phyloP scores from a whole-genome alignment of 192 early-diverging fungal species.

The Linnemannia elongata region DNA sequence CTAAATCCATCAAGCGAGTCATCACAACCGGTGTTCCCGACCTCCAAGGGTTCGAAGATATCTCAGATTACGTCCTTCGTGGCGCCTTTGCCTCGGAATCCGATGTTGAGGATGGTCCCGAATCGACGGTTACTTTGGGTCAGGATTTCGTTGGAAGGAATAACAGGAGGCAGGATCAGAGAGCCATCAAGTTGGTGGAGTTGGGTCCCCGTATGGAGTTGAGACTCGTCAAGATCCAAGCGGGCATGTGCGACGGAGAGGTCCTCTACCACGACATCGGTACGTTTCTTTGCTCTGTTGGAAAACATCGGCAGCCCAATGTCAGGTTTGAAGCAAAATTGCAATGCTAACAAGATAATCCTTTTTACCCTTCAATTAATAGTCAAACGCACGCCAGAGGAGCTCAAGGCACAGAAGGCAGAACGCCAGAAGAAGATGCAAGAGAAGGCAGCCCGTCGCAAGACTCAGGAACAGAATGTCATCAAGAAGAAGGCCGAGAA shows the following conservation, averaged over 20 bases:
- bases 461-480: slow-evolving; percentile 89
- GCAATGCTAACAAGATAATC: neutral
- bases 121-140: slow-evolving; percentile 85
- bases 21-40: slow-evolving; percentile 84
- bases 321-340: no score
- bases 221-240: slow-evolving; percentile 88
- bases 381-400: slow-evolving; percentile 80
- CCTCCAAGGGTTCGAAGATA: slow-evolving; percentile 85
- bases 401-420: slow-evolving; percentile 76
- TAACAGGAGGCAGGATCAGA: slow-evolving; percentile 82
- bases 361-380: slow-evolving; percentile 5
- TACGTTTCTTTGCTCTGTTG: slow-evolving; percentile 57
- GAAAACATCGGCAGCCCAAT: neutral
- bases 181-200: slow-evolving; percentile 89
- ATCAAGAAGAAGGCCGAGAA: slow-evolving; percentile 78
- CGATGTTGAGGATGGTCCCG: slow-evolving; percentile 93
- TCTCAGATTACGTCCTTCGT: slow-evolving; percentile 91
- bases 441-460: slow-evolving; percentile 78
- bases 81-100: slow-evolving; percentile 80
- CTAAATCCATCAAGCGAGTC: slow-evolving; percentile 90
- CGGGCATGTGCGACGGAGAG: slow-evolving; percentile 91
- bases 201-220: slow-evolving; percentile 93
- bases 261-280: slow-evolving; percentile 91
- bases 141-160: slow-evolving; percentile 86
- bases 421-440: slow-evolving; percentile 71